Evolutionary conservation across 495 filamentous ascomycete species (phyloP), one percentile per base, ranked within the genome.

Genomic region (Penicillium angulare): DNA sequence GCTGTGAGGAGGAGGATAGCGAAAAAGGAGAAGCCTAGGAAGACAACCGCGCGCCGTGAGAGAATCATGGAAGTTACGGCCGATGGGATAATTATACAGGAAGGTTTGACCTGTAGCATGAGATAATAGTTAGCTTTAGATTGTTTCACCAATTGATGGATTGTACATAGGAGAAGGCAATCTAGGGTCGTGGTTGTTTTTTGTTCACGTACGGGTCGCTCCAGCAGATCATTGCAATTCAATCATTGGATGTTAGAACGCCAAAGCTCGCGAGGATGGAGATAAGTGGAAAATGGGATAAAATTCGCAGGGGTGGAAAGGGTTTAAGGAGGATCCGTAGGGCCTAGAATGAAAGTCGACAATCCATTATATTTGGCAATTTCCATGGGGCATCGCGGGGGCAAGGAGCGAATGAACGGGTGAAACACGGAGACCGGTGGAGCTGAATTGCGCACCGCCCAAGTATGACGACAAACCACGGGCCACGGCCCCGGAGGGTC

Each of bases 21-120:
- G 50, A 66, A 61, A 50, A 75, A 68, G 61, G 57, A 63, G 55
- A 67, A 50, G 65, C 72, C 68, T 46, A 73, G 51, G 36, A 71
- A 61, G 48, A 68, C 58, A 24, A 68, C 55, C 24, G 57, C 47
- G 39, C 69, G 69, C 39, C 69, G 69, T 61, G 62, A 60, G 56
- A 63, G 59, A 67, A 68, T 61, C 72, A 75, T 75, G 53, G 57
- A 52, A 47, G 39, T 47, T n/a, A n/a, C n/a, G 24, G 49, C 22
- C 9, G 50, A 42, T 47, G 7, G 26, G 34, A 16, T 26, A 46
- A 35, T 50, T 34, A 57, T 53, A 53, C 43, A 32, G 45, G 47
- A 47, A 43, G 57, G 50, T 40, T 56, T 51, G 36, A 27, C 48
- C 53, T 60, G 55, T 56, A 26, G 26, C 55, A 61, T 54, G 22